Evolutionary conservation across 805 yeast genomes (phyloP), one percentile per base, ranked within the genome.

Genomic region (Candida nonsorbophila): DNA sequence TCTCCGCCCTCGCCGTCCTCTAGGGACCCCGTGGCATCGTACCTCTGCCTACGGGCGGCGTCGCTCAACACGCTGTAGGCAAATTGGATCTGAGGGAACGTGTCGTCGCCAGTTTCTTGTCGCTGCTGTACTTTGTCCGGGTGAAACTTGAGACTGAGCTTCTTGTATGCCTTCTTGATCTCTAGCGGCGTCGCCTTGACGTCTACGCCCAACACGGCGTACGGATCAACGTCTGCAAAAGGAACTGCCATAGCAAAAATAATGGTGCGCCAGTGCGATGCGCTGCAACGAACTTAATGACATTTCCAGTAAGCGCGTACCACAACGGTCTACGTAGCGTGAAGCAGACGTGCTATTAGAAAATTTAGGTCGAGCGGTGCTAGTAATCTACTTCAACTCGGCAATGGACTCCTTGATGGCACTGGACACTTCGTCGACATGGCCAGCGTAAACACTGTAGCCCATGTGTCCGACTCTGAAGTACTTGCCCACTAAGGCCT

Each of bases 391-490:
- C 7, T 35, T 33, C 20, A 53, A 45, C 36, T 52, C 59, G 5
- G 34, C 14, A 21, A 52, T 40, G 7, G 56, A 32, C 26, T 62
- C 67, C 36, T 47, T 40, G 31, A 64, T 53, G 11, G 68, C 64
- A 10, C 35, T 43, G 14, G 52, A 34, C 25, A 63, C 49, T 38
- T 46, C 33, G 26, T 55, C 63, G 17, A 64, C 51, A 34, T 64
- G 69, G 25, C 67, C 69, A 30, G 51, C 60, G 36, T 59, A 58
- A n/a, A 64, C 56, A 26, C 87, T 72, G 35, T 77, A 79, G 39
- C 97, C 96, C 97, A 90, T 90, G 62, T 88, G 97, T 20, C 97
- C 97, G 36, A 88, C 78, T 59, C 97, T 76, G 67, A 90, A 84
- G 64, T 88, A 88, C 55, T 81, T 79, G 35, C 82, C 72, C 26